Base-by-base conservation (phyloP, 139 green algal species). In the Monoraphidium neglectum region DNA sequence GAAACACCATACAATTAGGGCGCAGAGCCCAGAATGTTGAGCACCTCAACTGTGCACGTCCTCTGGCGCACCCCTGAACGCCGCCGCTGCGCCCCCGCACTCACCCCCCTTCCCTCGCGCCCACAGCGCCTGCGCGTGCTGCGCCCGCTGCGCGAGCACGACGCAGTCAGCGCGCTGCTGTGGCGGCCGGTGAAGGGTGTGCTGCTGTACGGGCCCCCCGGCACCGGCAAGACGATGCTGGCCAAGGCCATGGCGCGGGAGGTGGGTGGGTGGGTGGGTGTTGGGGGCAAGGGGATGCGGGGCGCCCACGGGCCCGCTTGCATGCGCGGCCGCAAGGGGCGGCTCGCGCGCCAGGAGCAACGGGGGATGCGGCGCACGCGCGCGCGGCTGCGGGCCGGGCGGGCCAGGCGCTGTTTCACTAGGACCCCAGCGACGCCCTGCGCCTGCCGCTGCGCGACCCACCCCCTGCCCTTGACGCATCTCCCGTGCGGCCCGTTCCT, bases 201-300 rank as follows among this genome's bases (percentile, higher is more conserved):
- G 38, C 86, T 98, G 65, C 88, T 99, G 59, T 98, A 97, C 79
- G 95, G 95, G 2, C 93, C 92, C 1, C 94, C 95, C 5, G 95
- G 95, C 66, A 98, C 93, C 28, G 75, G 75, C 65, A 80, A 80
- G 75, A 80, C 75, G 26, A 94, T 97, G 91, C 78, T 97, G 68
- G 93, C 92, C 26, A 98, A 97, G 84, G 86, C 80, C 4, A 35
- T 83, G 36, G 64, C 70, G 5, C 26, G 46, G 49, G 60, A 82
- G 10, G 8, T 62, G 24, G 33, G 30, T 71, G 26, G 23, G 32
- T 28, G 35, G 30, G 60, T 64, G 3, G 1, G 28, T 63, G 60
- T 68, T 5, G 71, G 6, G 70, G 60, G 62, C n/a, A n/a, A n/a
- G n/a, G n/a, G n/a, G n/a, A n/a, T n/a, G n/a, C n/a, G n/a, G n/a